phyloP scores from a whole-genome alignment of 2,329 filamentous ascomycete genomes.

The Venturia pyrina region DNA sequence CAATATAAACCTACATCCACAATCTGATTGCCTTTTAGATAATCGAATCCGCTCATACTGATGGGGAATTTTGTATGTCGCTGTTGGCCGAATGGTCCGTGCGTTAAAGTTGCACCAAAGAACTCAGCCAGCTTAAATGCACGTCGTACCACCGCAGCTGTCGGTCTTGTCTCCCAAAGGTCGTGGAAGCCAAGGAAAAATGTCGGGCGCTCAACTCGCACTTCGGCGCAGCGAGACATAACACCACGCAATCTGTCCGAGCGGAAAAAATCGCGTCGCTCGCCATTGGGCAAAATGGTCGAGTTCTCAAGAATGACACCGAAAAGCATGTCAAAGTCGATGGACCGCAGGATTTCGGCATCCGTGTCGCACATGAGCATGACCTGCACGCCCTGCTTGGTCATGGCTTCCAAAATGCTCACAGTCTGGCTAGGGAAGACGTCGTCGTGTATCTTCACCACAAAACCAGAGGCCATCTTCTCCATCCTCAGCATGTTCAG shows the following conservation, averaged over 20 bases:
- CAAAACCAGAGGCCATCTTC: neutral
- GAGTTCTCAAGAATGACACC: constrained; percentile 5
- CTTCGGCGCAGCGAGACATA: constrained; percentile 1
- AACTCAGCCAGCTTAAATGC: constrained; percentile 5
- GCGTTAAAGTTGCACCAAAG: constrained; percentile 3
- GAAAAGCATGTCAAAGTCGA: neutral
- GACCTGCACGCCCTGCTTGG: neutral
- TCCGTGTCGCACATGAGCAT: constrained; percentile 5
- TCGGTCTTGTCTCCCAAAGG: constrained; percentile 3
- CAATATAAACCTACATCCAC: neutral
- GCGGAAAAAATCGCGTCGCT: constrained; percentile 1
- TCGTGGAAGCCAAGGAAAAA: constrained; percentile 6
- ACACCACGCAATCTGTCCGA: neutral
- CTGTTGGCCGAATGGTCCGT: neutral
- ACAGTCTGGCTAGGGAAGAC: neutral
- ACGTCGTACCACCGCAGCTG: constrained; percentile 1
- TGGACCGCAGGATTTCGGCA: neutral
- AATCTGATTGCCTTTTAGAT: neutral
- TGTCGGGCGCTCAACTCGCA: neutral
- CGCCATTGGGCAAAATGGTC: neutral
- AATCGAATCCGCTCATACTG: constrained; percentile 1
- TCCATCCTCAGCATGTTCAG: neutral
- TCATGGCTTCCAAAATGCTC: neutral
- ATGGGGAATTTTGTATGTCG: constrained; percentile 2
- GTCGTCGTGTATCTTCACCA: neutral